Base-by-base conservation (phyloP, 1,284 basidiomycete species). In the Pseudozyma tsukubaensis region DNA sequence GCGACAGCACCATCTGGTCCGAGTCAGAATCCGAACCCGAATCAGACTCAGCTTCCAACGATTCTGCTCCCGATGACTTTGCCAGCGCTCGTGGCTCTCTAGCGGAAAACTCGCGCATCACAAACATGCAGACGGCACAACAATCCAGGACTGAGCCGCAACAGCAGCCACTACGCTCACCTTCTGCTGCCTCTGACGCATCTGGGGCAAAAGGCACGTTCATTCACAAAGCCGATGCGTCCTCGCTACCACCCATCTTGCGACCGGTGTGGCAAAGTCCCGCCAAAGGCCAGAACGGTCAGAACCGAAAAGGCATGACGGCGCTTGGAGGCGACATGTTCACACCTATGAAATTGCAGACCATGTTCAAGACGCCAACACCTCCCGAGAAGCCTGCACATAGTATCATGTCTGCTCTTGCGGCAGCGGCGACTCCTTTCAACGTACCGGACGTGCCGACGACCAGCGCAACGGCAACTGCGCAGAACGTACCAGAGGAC, bases 281-380 rank as follows among this genome's bases (percentile, higher is more conserved):
- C 5, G 64, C 57, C 18, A 71, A 71, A 56, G 68, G 59, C 6
- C 68, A 56, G 40, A 59, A 54, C 4, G 67, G 44, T 11, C 57
- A 39, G 32, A 62, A 66, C 7, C 19, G 51, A 2, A 69, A 67
- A 19, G 75, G 43, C 19, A 50, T 78, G 18, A n/a, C 54, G 7
- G 73, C 57, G 18, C 67, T 79, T 14, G 80, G 80, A 8, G 79
- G 80, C 24, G 80, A 83, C 58, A 80, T 83, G 68, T 83, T 83
- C 36, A 79, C 79, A 2, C 80, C 80, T 0, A 77, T 80, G 61
- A 76, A 75, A 44, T 72, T 83, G 4, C 79, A 83, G 59, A 70
- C 74, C 49, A 81, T 83, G 75, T 83, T 80, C 58, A 72, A 76
- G 42, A 74, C 77, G 13, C 77, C 79, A 4, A 76, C 79, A 8